A percentile compares a stretch with the other conserved stretches of the same genome.
These are phyloP conservation scores for Chlorokybus atmophyticus DNA, from an alignment of 139 green algal species.

Conservation along the genomic window DNA sequence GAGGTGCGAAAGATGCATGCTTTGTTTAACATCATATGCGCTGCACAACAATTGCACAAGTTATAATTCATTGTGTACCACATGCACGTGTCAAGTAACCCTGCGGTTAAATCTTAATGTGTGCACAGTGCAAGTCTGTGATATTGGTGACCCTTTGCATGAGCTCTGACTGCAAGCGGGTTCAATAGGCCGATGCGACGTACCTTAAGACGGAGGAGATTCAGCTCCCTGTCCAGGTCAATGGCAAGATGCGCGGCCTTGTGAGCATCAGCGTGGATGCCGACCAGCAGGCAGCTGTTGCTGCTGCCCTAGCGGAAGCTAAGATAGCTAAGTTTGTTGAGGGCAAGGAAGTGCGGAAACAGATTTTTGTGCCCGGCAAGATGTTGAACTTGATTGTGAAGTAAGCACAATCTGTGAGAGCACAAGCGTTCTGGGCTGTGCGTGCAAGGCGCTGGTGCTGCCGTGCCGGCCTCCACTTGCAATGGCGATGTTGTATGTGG, in stretches of 20 bases:
- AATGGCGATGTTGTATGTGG: no score
- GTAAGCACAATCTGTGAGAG: no score
- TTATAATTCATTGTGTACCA: neutral
- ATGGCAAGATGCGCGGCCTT: conserved; percentile 79
- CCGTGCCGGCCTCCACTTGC: no score
- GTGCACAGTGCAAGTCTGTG: no score
- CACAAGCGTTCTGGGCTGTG: no score
- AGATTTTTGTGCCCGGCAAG: conserved; percentile 79
- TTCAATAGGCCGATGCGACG: conserved; percentile 47
- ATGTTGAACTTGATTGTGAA: conserved; percentile 86
- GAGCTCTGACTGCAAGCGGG: no score
- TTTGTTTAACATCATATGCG: no score
- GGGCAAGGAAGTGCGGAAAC: conserved; percentile 62
- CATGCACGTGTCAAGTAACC: neutral
- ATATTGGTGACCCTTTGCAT: no score
- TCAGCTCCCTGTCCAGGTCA: conserved; percentile 63
- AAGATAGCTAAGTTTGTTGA: conserved; percentile 34
- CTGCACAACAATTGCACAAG: neutral
- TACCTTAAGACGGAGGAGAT: conserved; percentile 68
- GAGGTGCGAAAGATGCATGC: conserved; percentile 3
- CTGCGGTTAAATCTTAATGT: neutral
- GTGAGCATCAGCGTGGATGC: conserved; percentile 52
- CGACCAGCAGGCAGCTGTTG: conserved; percentile 55
- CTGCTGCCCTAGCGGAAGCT: conserved; percentile 39
- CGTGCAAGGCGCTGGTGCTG: no score